Conservation (phyloP, 129 eudicot genomes). For the Lonicera japonica region DNA sequence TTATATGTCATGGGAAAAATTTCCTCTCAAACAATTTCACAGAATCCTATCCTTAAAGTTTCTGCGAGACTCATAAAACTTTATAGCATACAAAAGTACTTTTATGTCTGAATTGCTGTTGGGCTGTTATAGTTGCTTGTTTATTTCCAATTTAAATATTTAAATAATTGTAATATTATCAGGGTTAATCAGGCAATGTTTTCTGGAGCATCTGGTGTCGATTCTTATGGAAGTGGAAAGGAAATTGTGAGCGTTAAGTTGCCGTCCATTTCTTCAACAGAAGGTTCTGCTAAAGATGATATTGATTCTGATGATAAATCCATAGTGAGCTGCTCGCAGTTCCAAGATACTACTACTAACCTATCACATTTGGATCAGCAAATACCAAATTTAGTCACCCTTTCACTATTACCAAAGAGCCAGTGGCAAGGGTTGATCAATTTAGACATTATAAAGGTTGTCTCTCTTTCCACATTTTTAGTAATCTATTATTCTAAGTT, state of each 20-base stretch:
- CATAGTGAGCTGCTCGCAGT: slow-evolving; percentile 13
- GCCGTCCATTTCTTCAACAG: slow-evolving; percentile 67
- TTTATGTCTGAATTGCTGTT: background rate
- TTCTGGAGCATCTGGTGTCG: slow-evolving; percentile 46
- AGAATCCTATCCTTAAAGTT: no score
- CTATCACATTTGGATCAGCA: slow-evolving; percentile 28
- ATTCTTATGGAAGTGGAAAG: slow-evolving; percentile 81
- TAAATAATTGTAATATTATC: slow-evolving; percentile 6
- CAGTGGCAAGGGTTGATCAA: slow-evolving; percentile 99
- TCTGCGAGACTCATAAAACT: no score
- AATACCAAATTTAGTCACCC: slow-evolving; percentile 87
- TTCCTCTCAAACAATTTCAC: no score
- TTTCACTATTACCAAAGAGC: slow-evolving; percentile 85
- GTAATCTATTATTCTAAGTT: no score
- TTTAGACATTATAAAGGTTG: slow-evolving; percentile 79
- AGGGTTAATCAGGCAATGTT: slow-evolving; percentile 97
- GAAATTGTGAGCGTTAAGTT: slow-evolving; percentile 60
- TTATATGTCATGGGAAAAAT: background rate
- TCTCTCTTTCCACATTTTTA: background rate
- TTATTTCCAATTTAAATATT: background rate
- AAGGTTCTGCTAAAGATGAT: slow-evolving; percentile 31
- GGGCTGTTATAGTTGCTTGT: background rate
- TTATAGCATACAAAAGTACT: no score
- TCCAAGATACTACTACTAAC: slow-evolving; percentile 16
- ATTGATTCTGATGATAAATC: slow-evolving; percentile 27